Evolutionary conservation across 169 alveolate species (phyloP).

Genomic region (Miamiensis avidus): DNA sequence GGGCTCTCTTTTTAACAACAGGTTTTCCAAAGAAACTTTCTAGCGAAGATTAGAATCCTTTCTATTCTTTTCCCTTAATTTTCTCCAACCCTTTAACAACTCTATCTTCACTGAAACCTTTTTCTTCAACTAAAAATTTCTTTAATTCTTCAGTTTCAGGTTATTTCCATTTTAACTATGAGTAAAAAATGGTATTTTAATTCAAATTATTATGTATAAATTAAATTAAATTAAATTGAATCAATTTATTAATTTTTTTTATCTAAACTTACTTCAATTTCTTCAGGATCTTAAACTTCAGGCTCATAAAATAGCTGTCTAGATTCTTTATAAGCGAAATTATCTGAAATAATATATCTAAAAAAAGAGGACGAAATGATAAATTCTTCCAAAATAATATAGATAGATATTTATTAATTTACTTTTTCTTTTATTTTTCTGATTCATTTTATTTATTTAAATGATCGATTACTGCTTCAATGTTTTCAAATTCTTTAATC

Average conservation of each 20-base stretch:
- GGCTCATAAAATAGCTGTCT: slow-evolving; percentile 69
- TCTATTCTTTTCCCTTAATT: slow-evolving; percentile 23
- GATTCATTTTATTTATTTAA: slow-evolving; percentile 69
- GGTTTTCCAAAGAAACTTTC: slow-evolving; percentile 10
- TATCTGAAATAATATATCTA: slow-evolving; percentile 53
- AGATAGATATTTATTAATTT: too few relatives aligned
- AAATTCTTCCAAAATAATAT: too few relatives aligned
- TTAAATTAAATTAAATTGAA: too few relatives aligned
- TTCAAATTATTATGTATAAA: neutral
- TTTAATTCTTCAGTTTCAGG: slow-evolving; percentile 66
- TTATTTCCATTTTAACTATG: slow-evolving; percentile 49
- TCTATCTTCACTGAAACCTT: slow-evolving; percentile 67
- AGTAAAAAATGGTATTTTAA: neutral
- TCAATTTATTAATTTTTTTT: too few relatives aligned
- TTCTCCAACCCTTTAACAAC: slow-evolving; percentile 64
- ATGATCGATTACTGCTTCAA: slow-evolving; percentile 87
- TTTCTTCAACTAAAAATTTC: slow-evolving; percentile 64
- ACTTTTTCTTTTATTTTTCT: slow-evolving; percentile 40
- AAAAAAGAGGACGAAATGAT: neutral
- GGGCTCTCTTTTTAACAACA: neutral
- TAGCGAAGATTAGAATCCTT: slow-evolving; percentile 14
- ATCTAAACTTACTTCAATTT: slow-evolving; percentile 29
- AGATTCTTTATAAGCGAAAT: slow-evolving; percentile 60
- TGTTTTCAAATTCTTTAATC: slow-evolving; percentile 84
- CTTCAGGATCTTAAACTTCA: slow-evolving; percentile 48